Base-by-base conservation (phyloP, 106 monocot species). In the Vanilla planifolia region DNA sequence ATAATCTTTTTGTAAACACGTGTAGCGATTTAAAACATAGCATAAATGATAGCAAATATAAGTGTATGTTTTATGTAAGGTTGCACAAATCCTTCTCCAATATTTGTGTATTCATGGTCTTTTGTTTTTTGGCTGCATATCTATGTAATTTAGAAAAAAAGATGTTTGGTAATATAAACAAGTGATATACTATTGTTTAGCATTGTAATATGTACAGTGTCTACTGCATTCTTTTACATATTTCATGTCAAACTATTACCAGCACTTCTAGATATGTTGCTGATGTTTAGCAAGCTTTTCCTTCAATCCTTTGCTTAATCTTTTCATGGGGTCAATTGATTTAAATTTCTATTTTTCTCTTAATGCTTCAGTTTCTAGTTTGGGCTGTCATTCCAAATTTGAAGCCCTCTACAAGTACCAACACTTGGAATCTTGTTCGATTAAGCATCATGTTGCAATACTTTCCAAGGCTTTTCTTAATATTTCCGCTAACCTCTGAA, bases 401-500 rank as follows among this genome's bases (percentile, higher is more conserved):
- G 27, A 62, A 70, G 1, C 80, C 72, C 14, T 80, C 84, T 8
- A 64, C 59, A 26, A 73, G 78, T n/a, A 63, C 51, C 33, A 84
- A 81, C 77, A 73, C 64, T 0, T 81, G 81, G 75, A 84, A 81
- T 37, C 5, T 92, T 26, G 47, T 92, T 39, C 77, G 72, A 3
- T 76, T 88, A 59, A 51, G 55, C 83, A 76, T 88, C 67, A 67
- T 92, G 35, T 68, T 84, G 59, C 92, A 92, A 45, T 92, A 88
- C 61, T 20, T 92, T 13, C 80, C 87, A 3, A 75, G 88, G 70
- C 51, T 92, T 11, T 81, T 78, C 64, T 42, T 81, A 13, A 84
- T 92, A 28, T 69, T 79, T 53, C 80, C 92, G 8, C 80, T 92
- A 23, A 76, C 84, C 8, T 71, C 76, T 22, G 62, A 84, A 55